Conservation (phyloP, 1,284 basidiomycete genomes). For the Xerocomus cyaneibrunnescens region DNA sequence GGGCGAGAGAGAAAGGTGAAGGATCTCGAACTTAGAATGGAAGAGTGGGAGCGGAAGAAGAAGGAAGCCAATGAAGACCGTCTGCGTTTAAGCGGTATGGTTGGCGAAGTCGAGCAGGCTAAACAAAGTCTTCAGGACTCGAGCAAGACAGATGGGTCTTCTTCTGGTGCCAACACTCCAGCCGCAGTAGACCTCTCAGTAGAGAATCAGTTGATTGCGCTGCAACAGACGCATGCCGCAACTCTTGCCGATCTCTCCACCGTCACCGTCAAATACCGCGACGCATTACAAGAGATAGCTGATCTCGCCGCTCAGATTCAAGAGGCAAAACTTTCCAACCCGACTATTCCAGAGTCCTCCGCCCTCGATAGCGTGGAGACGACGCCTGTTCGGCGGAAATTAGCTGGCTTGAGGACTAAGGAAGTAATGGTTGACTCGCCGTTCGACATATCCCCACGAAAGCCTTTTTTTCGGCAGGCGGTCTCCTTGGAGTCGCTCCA, state of each 20-base stretch:
- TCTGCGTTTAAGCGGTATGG: constrained; percentile 61
- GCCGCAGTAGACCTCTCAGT: constrained; percentile 37
- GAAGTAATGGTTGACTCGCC: constrained; percentile 49
- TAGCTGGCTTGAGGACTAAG: constrained; percentile 46
- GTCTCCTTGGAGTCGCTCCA: constrained; percentile 82
- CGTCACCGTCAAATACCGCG: constrained; percentile 79
- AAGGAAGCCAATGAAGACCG: constrained; percentile 65
- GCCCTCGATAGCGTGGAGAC: constrained; percentile 47
- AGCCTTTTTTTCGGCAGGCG: constrained; percentile 83
- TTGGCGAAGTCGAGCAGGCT: constrained; percentile 70
- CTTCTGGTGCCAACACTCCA: constrained; percentile 35
- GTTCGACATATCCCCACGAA: constrained; percentile 50
- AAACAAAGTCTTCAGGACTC: constrained; percentile 57
- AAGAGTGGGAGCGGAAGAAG: constrained; percentile 70
- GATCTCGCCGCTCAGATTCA: constrained; percentile 83
- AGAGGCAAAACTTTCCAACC: constrained; percentile 67
- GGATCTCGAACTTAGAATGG: constrained; percentile 74
- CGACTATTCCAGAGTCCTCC: constrained; percentile 47
- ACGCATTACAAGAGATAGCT: constrained; percentile 86
- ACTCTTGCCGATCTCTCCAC: constrained; percentile 79
- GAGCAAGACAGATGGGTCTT: constrained; percentile 27
- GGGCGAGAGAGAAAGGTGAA: constrained; percentile 73
- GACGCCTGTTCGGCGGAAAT: constrained; percentile 49
- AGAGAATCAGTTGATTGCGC: constrained; percentile 58
- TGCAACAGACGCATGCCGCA: constrained; percentile 75